Conservation (phyloP, 352 stramenopile genomes). For the Pythium periplocum region DNA sequence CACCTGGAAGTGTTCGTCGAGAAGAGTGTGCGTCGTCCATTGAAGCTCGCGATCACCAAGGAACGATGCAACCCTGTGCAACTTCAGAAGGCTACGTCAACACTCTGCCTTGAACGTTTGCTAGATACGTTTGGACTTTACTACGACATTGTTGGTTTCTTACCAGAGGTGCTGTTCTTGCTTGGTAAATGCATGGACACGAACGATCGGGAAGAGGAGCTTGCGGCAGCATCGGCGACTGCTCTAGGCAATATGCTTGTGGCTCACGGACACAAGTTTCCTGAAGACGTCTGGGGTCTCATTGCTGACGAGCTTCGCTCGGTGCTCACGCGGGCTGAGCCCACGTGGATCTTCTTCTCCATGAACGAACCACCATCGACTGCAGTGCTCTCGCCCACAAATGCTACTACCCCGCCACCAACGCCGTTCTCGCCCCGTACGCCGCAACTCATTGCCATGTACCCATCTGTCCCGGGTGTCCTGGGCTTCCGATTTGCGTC, state of each 20-base stretch:
- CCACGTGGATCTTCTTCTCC: slow-evolving; percentile 68
- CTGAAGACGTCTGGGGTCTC: slow-evolving; percentile 71
- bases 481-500: slow-evolving; percentile 54
- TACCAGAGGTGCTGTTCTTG: slow-evolving; percentile 73
- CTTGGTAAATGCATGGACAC: slow-evolving; percentile 78
- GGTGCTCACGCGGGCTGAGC: slow-evolving; percentile 64
- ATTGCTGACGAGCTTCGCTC: slow-evolving; percentile 78
- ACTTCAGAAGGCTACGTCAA: slow-evolving; percentile 42
- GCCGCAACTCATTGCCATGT: slow-evolving; percentile 68
- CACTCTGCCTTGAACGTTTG: slow-evolving; percentile 57
- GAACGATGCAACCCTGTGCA: slow-evolving; percentile 8
- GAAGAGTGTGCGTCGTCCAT: slow-evolving; percentile 24
- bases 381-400: not conserved
- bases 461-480: slow-evolving; percentile 40
- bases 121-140: slow-evolving; percentile 73
- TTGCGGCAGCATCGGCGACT: slow-evolving; percentile 50
- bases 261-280: slow-evolving; percentile 73
- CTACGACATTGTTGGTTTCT: slow-evolving; percentile 73
- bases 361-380: slow-evolving; percentile 18
- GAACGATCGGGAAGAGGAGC: slow-evolving; percentile 56
- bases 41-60: slow-evolving; percentile 40
- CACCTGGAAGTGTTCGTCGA: slow-evolving; percentile 63
- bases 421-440: slow-evolving; percentile 32
- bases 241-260: slow-evolving; percentile 68
- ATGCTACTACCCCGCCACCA: slow-evolving; percentile 4